Base-by-base conservation (phyloP, 1,139 yeast genomes). In the Geotrichum reessii region DNA sequence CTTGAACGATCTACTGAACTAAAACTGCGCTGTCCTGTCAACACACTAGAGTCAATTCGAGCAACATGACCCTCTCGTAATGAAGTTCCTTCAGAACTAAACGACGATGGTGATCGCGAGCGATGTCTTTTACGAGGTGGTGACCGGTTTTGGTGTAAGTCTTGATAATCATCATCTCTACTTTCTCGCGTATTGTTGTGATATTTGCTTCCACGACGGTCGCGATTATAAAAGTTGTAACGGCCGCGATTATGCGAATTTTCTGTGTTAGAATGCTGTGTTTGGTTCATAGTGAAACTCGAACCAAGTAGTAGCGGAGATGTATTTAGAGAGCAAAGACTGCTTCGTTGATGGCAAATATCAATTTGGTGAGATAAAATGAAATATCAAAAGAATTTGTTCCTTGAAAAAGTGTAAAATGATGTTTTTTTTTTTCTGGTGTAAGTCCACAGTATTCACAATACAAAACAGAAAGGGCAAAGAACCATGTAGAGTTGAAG, bases 41-140 rank as follows among this genome's bases (percentile, higher is more conserved):
- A n/a, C 22, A 47, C 37, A n/a, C 40, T 19, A 22, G 56, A 53
- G 37, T 53, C 52, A 37, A 53, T 53, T n/a, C 50, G 51, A 14
- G 31, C 56, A 22, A 53, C 50, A 47, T 53, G 56, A 6, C 48
- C 9, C 1, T 22, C 24, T 25, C 44, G 42, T 22, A 31, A 47
- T n/a, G 42, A 47, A 25, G 8, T 8, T 14, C 25, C 44, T 11
- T 31, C 40, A 9, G 12, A 31, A 25, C 37, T 51, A 42, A 28
- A 47, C n/a, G 48, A 40, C 9, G 40, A 40, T 12, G 56, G 56
- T 7, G 56, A 53, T 14, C 17, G 7, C 12, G 56, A 53, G 27
- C 51, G 40, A 8, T 50, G 49, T 12, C 50, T 50, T 33, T 53
- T 53, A 33, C 51, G 50, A 21, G 31, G 37, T n/a, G 50, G 44